phyloP scores from a whole-genome alignment of 306 rosid genomes.

The Lathyrus oleraceus region DNA sequence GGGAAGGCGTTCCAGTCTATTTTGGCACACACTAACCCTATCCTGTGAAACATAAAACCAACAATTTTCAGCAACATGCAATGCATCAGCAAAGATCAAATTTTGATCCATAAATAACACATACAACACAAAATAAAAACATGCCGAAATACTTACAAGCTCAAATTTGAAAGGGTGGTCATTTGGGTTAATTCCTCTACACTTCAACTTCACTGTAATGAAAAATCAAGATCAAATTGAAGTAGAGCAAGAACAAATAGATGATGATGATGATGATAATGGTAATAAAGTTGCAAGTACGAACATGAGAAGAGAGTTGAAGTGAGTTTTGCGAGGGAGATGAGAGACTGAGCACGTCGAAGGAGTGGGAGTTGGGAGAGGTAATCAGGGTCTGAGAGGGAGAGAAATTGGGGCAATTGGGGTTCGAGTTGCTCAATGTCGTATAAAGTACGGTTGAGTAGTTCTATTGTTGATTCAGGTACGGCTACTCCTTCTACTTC shows the following conservation, averaged over 20 bases:
- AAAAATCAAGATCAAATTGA: neutral
- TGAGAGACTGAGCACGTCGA: conserved; percentile 77
- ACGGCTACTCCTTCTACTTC: conserved; percentile 44
- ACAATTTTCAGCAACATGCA: conserved; percentile 6
- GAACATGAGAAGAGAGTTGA: conserved; percentile 66
- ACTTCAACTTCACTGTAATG: conserved; percentile 71
- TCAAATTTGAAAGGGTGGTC: conserved; percentile 72
- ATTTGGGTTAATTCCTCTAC: conserved; percentile 72
- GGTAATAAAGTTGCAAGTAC: neutral
- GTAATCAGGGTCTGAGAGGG: conserved; percentile 58
- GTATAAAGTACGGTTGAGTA: conserved; percentile 51
- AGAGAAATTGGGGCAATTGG: conserved; percentile 48
- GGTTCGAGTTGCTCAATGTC: conserved; percentile 48
- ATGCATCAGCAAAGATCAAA: conserved; percentile 17
- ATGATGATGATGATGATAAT: neutral
- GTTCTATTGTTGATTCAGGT: conserved; percentile 52
- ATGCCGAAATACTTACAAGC: conserved; percentile 57
- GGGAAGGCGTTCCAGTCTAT: conserved; percentile 56
- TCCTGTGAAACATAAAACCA: conserved; percentile 49
- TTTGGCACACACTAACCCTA: conserved; percentile 63
- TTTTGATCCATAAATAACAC: neutral
- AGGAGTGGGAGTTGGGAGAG: conserved; percentile 66
- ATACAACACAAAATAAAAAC: conserved; percentile 18
- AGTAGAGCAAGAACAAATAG: neutral
- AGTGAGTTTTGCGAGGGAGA: conserved; percentile 70